phyloP scores from a whole-genome alignment of 2,329 filamentous ascomycete species.

The Paraconiothyrium brasiliense region DNA sequence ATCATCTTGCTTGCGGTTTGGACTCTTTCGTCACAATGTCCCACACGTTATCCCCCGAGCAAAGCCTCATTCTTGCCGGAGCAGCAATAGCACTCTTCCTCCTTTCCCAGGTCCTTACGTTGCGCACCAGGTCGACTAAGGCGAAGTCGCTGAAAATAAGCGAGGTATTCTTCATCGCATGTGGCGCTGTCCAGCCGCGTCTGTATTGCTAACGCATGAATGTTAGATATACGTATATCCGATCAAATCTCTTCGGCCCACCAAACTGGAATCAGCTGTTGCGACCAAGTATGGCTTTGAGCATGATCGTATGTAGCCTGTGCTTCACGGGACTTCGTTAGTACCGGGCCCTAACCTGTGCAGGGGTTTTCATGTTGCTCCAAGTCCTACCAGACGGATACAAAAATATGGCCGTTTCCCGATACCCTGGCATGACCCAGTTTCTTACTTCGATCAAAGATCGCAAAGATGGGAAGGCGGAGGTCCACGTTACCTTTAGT shows the following conservation, averaged over 20 bases:
- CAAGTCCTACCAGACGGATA: slow-evolving; percentile 47
- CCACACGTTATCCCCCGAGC: not conserved
- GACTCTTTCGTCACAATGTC: slow-evolving; percentile 9
- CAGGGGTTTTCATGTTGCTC: slow-evolving; percentile 52
- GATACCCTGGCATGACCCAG: slow-evolving; percentile 52
- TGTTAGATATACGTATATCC: slow-evolving; percentile 56
- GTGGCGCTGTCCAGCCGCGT: too few relatives aligned
- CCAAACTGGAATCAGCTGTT: slow-evolving; percentile 49
- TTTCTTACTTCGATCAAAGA: slow-evolving; percentile 52
- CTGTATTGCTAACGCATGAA: not conserved
- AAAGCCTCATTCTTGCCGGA: slow-evolving; percentile 6
- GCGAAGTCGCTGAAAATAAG: slow-evolving; percentile 17
- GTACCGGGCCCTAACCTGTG: slow-evolving; percentile 5
- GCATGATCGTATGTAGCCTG: slow-evolving; percentile 50
- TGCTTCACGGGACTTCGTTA: not conserved
- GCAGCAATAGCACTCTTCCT: slow-evolving; percentile 7
- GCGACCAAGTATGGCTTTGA: slow-evolving; percentile 57
- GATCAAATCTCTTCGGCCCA: slow-evolving; percentile 57
- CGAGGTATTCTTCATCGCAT: slow-evolving; percentile 12
- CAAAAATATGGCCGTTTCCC: slow-evolving; percentile 55
- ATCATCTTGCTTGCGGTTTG: not conserved
- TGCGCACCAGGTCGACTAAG: not conserved
- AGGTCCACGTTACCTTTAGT: slow-evolving; percentile 52
- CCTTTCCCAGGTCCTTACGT: slow-evolving; percentile 4
- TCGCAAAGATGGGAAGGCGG: slow-evolving; percentile 37